These are phyloP conservation scores for Mucor plumbeus DNA, from an alignment of 371 early-diverging fungal genomes.

Conservation along the genomic window DNA sequence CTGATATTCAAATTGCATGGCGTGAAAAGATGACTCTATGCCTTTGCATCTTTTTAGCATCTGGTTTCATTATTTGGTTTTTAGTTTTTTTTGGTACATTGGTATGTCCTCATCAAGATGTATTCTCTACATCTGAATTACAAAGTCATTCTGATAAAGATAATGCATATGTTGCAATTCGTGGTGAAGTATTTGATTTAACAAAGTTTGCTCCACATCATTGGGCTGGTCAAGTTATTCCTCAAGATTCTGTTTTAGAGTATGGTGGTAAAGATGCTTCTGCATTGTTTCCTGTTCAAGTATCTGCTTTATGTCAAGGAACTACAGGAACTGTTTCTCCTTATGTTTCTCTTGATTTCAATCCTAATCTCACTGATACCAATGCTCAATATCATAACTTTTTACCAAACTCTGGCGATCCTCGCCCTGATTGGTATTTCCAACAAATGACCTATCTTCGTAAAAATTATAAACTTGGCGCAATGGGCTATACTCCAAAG, in stretches of 20 bases:
- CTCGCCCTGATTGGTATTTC: slow-evolving; percentile 60
- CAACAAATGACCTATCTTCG: slow-evolving; percentile 58
- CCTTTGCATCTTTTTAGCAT: slow-evolving; percentile 71
- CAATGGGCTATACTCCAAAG: slow-evolving; percentile 44
- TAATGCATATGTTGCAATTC: slow-evolving; percentile 64
- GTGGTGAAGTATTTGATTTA: slow-evolving; percentile 78
- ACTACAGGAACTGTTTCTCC: slow-evolving; percentile 40
- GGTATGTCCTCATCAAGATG: slow-evolving; percentile 85
- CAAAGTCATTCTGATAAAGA: slow-evolving; percentile 41
- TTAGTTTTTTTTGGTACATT: slow-evolving; percentile 85
- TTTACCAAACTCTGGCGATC: slow-evolving; percentile 41
- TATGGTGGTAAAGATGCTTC: slow-evolving; percentile 75
- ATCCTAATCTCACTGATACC: slow-evolving; percentile 44
- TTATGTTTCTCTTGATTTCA: slow-evolving; percentile 45
- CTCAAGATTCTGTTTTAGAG: slow-evolving; percentile 55
- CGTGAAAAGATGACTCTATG: slow-evolving; percentile 84
- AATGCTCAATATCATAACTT: slow-evolving; percentile 52
- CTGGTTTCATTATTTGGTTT: slow-evolving; percentile 45
- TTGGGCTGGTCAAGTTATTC: slow-evolving; percentile 53
- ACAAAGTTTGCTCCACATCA: slow-evolving; percentile 65
- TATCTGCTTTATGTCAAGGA: slow-evolving; percentile 59
- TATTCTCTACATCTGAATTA: slow-evolving; percentile 60
- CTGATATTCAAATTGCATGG: slow-evolving; percentile 89
- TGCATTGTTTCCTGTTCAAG: slow-evolving; percentile 78
- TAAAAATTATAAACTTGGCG: slow-evolving; percentile 54